Evolutionary conservation across 2,329 filamentous ascomycete species (phyloP).

Genomic region (Zasmidium angulare): DNA sequence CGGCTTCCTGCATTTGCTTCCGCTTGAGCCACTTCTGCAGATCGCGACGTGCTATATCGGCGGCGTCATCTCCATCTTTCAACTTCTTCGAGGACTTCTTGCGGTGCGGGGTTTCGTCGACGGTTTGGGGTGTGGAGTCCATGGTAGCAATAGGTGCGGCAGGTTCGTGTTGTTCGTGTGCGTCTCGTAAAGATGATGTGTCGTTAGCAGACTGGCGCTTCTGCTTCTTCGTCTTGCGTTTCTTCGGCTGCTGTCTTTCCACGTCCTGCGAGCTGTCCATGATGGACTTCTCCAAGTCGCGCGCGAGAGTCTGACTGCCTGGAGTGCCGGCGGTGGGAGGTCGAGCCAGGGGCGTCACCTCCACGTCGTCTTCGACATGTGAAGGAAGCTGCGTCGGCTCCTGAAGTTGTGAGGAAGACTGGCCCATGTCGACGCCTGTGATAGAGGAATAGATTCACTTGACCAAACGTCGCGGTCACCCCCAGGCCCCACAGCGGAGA

Average conservation of each 20-base stretch:
- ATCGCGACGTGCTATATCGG: neutral
- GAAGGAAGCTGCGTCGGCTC: constrained; percentile 1
- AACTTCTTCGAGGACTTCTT: neutral
- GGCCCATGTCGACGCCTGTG: too few species aligned
- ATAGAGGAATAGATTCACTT: too few species aligned
- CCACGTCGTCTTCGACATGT: neutral
- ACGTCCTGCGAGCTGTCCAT: constrained; percentile 6
- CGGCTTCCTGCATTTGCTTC: constrained; percentile 8
- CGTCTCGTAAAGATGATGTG: neutral
- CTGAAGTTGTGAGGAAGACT: constrained; percentile 3
- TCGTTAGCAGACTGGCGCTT: constrained; percentile 1
- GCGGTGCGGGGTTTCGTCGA: neutral
- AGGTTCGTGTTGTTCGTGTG: neutral
- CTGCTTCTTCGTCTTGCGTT: constrained; percentile 16
- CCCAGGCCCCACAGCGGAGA: too few species aligned
- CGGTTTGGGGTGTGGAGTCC: too few species aligned
- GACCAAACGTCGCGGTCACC: neutral
- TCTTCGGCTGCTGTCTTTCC: neutral
- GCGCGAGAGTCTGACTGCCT: constrained; percentile 10
- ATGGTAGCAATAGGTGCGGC: too few species aligned
- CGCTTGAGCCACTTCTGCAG: constrained; percentile 3
- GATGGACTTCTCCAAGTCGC: constrained; percentile 10
- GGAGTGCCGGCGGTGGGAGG: neutral
- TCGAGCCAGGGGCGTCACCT: neutral
- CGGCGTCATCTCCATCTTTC: neutral